Percentiles rank a stretch among this genome's conserved stretches.
These are phyloP conservation scores for Trichoderma hamatum DNA, from an alignment of 2,329 filamentous ascomycete genomes.

Conservation along the genomic window DNA sequence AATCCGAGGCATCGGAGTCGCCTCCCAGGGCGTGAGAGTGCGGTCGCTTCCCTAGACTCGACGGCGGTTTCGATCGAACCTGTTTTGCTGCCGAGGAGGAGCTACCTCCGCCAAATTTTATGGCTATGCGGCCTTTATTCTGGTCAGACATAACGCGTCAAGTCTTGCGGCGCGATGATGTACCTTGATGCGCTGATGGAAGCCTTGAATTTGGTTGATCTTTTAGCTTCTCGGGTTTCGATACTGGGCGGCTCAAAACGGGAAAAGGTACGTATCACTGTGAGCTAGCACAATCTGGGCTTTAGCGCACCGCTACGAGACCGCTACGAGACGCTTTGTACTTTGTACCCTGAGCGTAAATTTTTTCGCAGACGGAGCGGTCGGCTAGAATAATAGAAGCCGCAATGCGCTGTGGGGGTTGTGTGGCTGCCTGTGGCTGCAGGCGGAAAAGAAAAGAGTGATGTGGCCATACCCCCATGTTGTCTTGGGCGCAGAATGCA, in stretches of 20 bases:
- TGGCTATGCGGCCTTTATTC: slow-evolving; percentile 50
- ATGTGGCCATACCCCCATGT: neutral
- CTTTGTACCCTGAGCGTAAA: neutral
- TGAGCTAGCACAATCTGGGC: neutral
- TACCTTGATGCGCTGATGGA: slow-evolving; percentile 2
- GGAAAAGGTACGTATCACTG: neutral
- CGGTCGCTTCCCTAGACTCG: slow-evolving; percentile 53
- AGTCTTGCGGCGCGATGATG: neutral
- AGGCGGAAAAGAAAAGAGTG: neutral
- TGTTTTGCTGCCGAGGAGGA: slow-evolving; percentile 37
- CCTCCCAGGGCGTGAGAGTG: slow-evolving; percentile 48
- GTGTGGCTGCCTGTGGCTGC: slow-evolving; percentile 3
- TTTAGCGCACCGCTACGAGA: neutral
- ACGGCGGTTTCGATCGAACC: slow-evolving; percentile 45
- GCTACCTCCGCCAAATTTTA: slow-evolving; percentile 47
- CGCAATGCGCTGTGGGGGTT: neutral
- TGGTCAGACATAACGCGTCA: slow-evolving; percentile 43
- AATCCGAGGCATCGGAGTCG: slow-evolving; percentile 48
- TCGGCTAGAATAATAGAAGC: slow-evolving; percentile 14
- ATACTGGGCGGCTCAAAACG: slow-evolving; percentile 1
- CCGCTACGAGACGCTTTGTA: neutral
- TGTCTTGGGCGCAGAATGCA: neutral
- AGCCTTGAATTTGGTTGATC: neutral
- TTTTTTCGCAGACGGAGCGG: neutral
- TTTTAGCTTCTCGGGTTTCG: neutral